These are phyloP conservation scores for Mucor lusitanicus DNA, from an alignment of 371 early-diverging fungal genomes.

Conservation along the genomic window DNA sequence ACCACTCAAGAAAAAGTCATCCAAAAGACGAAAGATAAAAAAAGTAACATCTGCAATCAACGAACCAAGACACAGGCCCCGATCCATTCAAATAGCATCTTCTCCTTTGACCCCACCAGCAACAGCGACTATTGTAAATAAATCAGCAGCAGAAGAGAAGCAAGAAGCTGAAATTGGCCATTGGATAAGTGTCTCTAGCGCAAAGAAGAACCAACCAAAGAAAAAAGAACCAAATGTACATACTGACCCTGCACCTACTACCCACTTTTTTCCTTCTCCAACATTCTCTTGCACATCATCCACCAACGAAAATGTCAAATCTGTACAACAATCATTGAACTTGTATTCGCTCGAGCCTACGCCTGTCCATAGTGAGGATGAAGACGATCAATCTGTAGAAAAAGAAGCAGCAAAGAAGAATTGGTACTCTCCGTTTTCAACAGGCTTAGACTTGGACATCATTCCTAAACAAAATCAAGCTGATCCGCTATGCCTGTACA, in stretches of 20 bases:
- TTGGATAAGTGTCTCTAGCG: not conserved
- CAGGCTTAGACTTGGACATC: conserved; percentile 36
- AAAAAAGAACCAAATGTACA: not conserved
- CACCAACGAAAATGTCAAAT: not conserved
- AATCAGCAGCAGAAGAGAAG: not conserved
- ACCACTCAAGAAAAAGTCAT: not conserved
- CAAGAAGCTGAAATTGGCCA: not conserved
- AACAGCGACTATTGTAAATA: conserved; percentile 1
- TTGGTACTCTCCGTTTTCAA: conserved; percentile 40
- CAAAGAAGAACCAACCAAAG: conserved; percentile 1
- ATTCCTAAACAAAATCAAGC: conserved; percentile 17
- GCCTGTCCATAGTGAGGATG: conserved; percentile 21
- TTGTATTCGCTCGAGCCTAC: conserved; percentile 12
- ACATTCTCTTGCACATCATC: conserved; percentile 8
- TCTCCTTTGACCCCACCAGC: not conserved
- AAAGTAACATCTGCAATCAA: not conserved
- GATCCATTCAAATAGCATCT: not conserved
- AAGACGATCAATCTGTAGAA: conserved; percentile 1
- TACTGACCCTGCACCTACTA: conserved; percentile 2
- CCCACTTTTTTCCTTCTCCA: conserved; percentile 4
- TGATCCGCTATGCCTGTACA: conserved; percentile 21
- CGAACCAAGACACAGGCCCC: not conserved
- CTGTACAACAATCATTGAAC: not conserved
- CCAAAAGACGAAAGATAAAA: conserved; percentile 7
- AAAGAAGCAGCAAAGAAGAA: conserved; percentile 5